Evolutionary conservation across 805 yeast genomes (phyloP).

Genomic region (Candida taoyuanica): DNA sequence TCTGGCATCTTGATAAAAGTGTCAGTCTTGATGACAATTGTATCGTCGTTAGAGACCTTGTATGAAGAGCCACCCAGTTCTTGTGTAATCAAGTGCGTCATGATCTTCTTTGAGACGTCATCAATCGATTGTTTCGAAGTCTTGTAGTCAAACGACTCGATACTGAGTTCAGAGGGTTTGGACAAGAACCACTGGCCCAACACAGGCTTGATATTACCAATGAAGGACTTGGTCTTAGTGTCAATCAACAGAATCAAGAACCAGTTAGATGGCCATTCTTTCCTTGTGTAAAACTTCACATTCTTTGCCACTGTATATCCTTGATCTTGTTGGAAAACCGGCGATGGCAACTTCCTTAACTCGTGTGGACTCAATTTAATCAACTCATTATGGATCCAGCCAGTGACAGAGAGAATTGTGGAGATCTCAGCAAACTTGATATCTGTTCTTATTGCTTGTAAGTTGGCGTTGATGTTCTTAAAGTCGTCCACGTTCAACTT

Average conservation of each 20-base stretch:
- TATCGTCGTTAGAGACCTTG: conserved; percentile 7
- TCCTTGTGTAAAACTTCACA: conserved; percentile 34
- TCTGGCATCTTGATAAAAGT: conserved; percentile 34
- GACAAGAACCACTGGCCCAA: conserved; percentile 14
- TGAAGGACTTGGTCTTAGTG: conserved; percentile 28
- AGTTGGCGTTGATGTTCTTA: conserved; percentile 21
- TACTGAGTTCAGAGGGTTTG: conserved; percentile 6
- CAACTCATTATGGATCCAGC: conserved; percentile 61
- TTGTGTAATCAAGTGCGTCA: conserved; percentile 15
- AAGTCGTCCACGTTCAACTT: conserved; percentile 26
- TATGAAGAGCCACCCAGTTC: conserved; percentile 12
- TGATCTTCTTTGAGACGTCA: conserved; percentile 17
- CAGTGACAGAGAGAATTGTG: conserved; percentile 55
- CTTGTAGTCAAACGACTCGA: conserved; percentile 26
- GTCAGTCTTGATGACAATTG: conserved; percentile 32
- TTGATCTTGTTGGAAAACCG: conserved; percentile 6
- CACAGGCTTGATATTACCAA: conserved; percentile 28
- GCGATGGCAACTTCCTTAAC: conserved; percentile 26
- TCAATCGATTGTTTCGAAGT: conserved; percentile 13
- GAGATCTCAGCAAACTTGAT: conserved; percentile 39
- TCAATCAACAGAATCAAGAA: conserved; percentile 31
- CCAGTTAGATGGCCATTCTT: conserved; percentile 37
- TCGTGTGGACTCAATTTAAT: conserved; percentile 48
- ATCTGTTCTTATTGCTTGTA: conserved; percentile 17
- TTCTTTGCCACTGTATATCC: conserved; percentile 3